Percentiles rank a stretch among this genome's conserved stretches.
These are phyloP conservation scores for Leccinum fallax DNA, from an alignment of 1,284 basidiomycete genomes.

Conservation along the genomic window DNA sequence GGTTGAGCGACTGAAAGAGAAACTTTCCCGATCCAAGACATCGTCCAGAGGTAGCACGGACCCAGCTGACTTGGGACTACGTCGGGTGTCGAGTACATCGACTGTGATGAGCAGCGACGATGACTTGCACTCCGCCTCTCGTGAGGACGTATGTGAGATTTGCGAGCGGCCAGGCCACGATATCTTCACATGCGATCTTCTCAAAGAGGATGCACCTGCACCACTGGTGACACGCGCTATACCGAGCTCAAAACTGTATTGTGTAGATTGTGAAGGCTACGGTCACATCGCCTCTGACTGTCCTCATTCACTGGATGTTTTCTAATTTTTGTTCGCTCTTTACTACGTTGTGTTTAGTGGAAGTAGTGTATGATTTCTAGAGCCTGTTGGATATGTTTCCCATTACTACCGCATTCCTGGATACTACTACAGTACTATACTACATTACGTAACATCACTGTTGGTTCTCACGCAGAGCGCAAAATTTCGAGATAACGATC, in stretches of 20 bases:
- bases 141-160: constrained; percentile 70
- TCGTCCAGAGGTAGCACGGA: constrained; percentile 54
- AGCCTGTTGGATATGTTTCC: constrained; percentile 14
- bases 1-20: constrained; percentile 74
- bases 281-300: constrained; percentile 73
- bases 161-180: constrained; percentile 84
- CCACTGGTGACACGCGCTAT: constrained; percentile 10
- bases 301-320: constrained; percentile 80
- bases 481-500: constrained; percentile 36
- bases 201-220: constrained; percentile 43
- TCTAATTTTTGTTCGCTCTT: constrained; percentile 42
- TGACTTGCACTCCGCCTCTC: constrained; percentile 21
- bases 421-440: not conserved
- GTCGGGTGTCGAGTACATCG: constrained; percentile 28
- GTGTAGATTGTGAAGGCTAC: constrained; percentile 76
- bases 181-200: constrained; percentile 75
- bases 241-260: constrained; percentile 48
- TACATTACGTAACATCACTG: constrained; percentile 23
- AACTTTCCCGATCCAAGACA: constrained; percentile 59
- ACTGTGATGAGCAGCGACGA: constrained; percentile 24
- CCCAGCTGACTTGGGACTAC: constrained; percentile 35
- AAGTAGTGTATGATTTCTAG: constrained; percentile 18
- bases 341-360: constrained; percentile 10
- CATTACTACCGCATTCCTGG: not conserved
- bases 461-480: constrained; percentile 16